Base-by-base conservation (phyloP, 2,329 filamentous ascomycete species). In the Sclerotinia glacialis region DNA sequence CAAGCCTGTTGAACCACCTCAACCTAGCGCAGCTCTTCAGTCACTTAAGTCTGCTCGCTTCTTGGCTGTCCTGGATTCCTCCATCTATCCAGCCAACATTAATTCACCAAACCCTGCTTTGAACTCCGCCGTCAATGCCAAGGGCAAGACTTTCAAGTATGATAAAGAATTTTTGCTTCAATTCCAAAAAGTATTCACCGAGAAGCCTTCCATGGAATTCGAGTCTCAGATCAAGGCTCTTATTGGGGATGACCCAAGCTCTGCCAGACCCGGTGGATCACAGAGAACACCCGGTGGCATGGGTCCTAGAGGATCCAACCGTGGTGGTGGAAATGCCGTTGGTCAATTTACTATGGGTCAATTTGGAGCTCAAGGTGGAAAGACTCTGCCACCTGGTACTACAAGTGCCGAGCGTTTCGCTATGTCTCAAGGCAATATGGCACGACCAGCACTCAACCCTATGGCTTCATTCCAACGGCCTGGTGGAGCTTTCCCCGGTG, bases 121-220 rank as follows among this genome's bases (percentile, higher is more conserved):
- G 71, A 99, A 98, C 78, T 82, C 85, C 50, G 90, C 90, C 21
- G 90, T 92, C 37, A 83, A 86, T 44, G 91, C 90, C 78, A 94
- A 93, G 81, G 87, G 87, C 68, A 90, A 88, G 78, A 89, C 87
- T 52, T 96, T 96, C 82, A 93, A 96, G 78, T 99, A 99, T 79
- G 93, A 98, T 80, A 91, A 93, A 74, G 89, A 90, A 74, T 99
- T 99, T 83, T 82, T 99, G 80, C 84, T 99, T 40, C 95, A 99
- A 77, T 99, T 99, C 84, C 92, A 97, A 80, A 86, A 86, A 73
- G 92, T 97, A 26, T 99, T 97, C 81, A 96, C 92, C 70, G 95
- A 99, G 82, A 96, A 97, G 80, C 95, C 95, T 18, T 96, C 93
- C 0, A 79, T 93, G 53, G 94, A 98, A 76, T 99, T 97, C 86